phyloP scores from a whole-genome alignment of 1,139 yeast species.

The Magnusiomyces paraingens region DNA sequence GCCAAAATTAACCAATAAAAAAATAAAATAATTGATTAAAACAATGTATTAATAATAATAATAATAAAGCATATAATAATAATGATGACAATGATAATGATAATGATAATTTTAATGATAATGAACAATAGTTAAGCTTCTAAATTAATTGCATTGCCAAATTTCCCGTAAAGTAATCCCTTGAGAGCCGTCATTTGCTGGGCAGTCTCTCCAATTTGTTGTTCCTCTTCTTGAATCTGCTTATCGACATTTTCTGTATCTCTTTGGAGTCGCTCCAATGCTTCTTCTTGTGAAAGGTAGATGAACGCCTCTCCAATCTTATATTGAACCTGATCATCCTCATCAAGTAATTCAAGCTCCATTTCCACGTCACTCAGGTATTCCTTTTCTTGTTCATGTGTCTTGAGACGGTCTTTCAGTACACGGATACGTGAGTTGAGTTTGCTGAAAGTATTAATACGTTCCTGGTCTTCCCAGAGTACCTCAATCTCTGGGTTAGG shows the following conservation, averaged over 20 bases:
- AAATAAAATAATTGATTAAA: background rate
- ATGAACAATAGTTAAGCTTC: conserved; percentile 37
- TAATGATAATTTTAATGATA: background rate
- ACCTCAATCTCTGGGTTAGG: conserved; percentile 61
- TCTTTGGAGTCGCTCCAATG: conserved; percentile 56
- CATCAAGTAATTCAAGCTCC: conserved; percentile 83
- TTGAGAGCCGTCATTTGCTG: conserved; percentile 55
- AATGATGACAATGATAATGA: background rate
- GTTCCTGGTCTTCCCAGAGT: conserved; percentile 80
- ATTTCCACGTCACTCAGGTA: conserved; percentile 78
- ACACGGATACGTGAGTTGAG: conserved; percentile 64
- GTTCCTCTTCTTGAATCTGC: conserved; percentile 44
- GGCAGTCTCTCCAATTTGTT: conserved; percentile 46
- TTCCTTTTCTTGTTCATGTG: conserved; percentile 66
- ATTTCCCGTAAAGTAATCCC: conserved; percentile 72
- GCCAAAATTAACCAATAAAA: conserved; percentile 21
- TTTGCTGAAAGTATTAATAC: conserved; percentile 82
- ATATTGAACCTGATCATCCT: conserved; percentile 50
- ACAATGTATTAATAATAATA: background rate
- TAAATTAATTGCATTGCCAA: conserved; percentile 82
- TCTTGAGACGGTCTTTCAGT: conserved; percentile 44
- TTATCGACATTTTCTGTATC: conserved; percentile 49
- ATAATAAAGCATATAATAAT: background rate
- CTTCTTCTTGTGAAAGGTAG: conserved; percentile 56
- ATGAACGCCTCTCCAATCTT: conserved; percentile 75